phyloP scores from a whole-genome alignment of 371 early-diverging fungal genomes.

The Gilbertella persicaria region DNA sequence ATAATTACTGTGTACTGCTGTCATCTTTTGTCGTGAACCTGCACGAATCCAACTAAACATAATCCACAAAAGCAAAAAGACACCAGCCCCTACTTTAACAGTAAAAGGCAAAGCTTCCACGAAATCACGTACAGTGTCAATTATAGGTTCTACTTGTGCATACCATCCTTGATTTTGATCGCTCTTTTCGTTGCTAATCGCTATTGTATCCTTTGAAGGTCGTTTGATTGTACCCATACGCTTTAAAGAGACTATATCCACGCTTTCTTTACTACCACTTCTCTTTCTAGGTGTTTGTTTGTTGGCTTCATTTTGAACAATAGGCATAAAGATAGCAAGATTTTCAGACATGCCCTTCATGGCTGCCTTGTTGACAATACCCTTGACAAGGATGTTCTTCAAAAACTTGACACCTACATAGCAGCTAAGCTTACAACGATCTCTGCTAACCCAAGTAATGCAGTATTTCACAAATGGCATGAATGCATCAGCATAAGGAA shows the following conservation, averaged over 20 bases:
- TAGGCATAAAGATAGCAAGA: constrained; percentile 7
- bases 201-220: constrained; percentile 1
- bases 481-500: constrained; percentile 64
- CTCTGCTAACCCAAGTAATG: constrained; percentile 43
- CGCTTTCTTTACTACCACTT: constrained; percentile 12
- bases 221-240: constrained; percentile 18
- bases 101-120: constrained; percentile 24
- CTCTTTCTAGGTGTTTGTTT: neutral
- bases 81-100: constrained; percentile 12
- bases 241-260: constrained; percentile 6
- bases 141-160: constrained; percentile 3
- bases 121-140: constrained; percentile 15
- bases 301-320: constrained; percentile 4
- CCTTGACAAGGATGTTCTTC: constrained; percentile 56
- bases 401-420: constrained; percentile 58
- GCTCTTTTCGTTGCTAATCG: neutral
- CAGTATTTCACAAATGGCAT: constrained; percentile 54
- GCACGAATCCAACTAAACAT: constrained; percentile 20
- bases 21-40: constrained; percentile 14
- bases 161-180: constrained; percentile 18
- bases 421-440: constrained; percentile 42
- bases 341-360: constrained; percentile 44
- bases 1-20: neutral
- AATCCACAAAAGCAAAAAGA: constrained; percentile 17
- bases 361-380: constrained; percentile 43